A percentile compares a stretch with the other conserved stretches of the same genome.
Conservation (phyloP, 2,329 filamentous ascomycete genomes). For the Uncinocarpus reesii region DNA sequence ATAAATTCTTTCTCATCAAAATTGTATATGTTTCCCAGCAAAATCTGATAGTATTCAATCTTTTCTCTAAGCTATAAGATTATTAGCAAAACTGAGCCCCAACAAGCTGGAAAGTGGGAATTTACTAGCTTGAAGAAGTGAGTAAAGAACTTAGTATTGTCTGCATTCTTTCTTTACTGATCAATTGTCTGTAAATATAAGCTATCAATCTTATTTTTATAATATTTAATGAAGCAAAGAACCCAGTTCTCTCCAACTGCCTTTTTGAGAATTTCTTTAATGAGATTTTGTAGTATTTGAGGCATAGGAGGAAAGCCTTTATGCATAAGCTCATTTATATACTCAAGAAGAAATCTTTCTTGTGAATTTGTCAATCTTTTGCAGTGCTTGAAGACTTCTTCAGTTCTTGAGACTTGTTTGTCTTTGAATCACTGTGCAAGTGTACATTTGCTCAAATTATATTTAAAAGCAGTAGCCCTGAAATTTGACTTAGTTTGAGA, state of each 20-base stretch:
- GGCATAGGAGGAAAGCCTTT: not conserved
- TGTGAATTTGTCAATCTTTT: not conserved
- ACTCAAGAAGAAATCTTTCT: conserved; percentile 1
- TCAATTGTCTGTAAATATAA: conserved; percentile 11
- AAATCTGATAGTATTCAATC: conserved; percentile 6
- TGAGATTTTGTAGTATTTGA: conserved; percentile 3
- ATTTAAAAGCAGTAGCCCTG: conserved; percentile 1
- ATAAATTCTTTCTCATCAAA: conserved; percentile 13
- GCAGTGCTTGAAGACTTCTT: not conserved
- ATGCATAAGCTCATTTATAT: conserved; percentile 4
- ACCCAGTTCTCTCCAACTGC: not conserved
- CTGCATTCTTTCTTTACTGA: conserved; percentile 5
- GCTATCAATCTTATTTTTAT: not conserved
- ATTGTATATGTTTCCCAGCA: conserved; percentile 10
- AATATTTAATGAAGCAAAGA: not conserved
- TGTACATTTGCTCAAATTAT: not conserved
- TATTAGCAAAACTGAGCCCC: not conserved
- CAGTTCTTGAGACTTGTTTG: not conserved
- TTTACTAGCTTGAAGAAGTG: conserved; percentile 8
- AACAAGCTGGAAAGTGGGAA: not conserved
- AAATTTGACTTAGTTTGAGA: conserved; percentile 4
- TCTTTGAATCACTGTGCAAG: not conserved
- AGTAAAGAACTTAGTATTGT: conserved; percentile 8
- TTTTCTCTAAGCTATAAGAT: conserved; percentile 1
- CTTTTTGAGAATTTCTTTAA: conserved; percentile 2